Evolutionary conservation across 164 flowering plant species (phyloP).

Genomic region (Nymphaea colorata): DNA sequence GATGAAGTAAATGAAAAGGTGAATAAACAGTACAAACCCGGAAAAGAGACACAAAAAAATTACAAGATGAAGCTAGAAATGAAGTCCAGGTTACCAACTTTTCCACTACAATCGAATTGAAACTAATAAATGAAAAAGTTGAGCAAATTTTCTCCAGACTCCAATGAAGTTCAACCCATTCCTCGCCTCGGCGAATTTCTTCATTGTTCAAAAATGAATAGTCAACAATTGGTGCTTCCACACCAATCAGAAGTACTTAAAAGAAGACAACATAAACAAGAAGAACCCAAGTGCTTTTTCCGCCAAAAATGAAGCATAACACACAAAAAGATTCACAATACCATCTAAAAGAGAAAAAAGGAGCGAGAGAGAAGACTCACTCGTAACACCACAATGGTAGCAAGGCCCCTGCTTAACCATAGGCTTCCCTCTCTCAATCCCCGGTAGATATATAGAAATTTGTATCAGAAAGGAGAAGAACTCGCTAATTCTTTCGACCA

Average conservation of each 20-base stretch:
- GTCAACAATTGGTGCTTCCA: neutral
- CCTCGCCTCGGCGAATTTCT: neutral
- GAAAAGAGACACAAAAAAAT: neutral
- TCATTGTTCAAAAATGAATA: too few relatives aligned
- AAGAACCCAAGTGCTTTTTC: neutral
- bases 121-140: too few relatives aligned
- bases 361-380: constrained; percentile 52
- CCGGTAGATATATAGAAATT: neutral
- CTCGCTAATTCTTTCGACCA: neutral
- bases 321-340: neutral
- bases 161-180: neutral
- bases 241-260: too few relatives aligned
- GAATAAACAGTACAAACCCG: neutral
- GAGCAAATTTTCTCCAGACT: too few relatives aligned
- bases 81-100: neutral
- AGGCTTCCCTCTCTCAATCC: constrained; percentile 12
- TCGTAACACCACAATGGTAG: constrained; percentile 95
- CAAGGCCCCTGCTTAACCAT: constrained; percentile 99
- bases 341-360: neutral
- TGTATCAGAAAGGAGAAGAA: too few relatives aligned
- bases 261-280: neutral
- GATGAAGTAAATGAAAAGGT: neutral
- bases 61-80: neutral
- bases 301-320: neutral
- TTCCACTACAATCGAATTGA: neutral